Conservation (phyloP, 2,329 filamentous ascomycete genomes). For the Colletotrichum coccodes region DNA sequence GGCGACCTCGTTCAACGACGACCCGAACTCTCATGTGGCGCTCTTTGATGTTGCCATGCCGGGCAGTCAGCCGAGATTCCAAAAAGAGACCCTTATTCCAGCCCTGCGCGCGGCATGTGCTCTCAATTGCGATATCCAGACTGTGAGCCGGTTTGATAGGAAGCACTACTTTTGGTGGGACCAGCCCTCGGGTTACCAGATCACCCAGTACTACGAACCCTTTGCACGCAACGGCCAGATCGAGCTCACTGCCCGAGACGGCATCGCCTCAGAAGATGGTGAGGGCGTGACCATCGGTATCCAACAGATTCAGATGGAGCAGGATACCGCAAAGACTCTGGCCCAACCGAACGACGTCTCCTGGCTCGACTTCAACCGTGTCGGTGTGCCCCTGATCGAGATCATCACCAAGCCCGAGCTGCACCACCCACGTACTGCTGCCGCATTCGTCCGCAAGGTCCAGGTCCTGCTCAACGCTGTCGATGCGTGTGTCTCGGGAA, state of each 20-base stretch:
- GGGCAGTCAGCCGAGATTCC: slow-evolving; percentile 88
- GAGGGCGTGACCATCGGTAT: slow-evolving; percentile 80
- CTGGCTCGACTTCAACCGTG: slow-evolving; percentile 93
- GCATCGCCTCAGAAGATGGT: slow-evolving; percentile 80
- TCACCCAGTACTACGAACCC: slow-evolving; percentile 91
- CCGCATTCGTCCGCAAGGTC: slow-evolving; percentile 88
- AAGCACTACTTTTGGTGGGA: slow-evolving; percentile 99
- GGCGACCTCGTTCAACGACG: slow-evolving; percentile 70
- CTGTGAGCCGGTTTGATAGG: slow-evolving; percentile 85
- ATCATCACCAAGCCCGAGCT: slow-evolving; percentile 94
- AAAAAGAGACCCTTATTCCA: slow-evolving; percentile 83
- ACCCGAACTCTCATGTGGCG: slow-evolving; percentile 87
- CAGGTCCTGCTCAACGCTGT: slow-evolving; percentile 83
- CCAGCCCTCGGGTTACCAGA: slow-evolving; percentile 95
- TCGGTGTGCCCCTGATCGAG: slow-evolving; percentile 90
- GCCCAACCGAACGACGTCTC: slow-evolving; percentile 78
- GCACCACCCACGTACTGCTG: slow-evolving; percentile 86
- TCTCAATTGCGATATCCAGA: slow-evolving; percentile 81
- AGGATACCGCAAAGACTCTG: slow-evolving; percentile 95
- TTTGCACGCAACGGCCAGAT: slow-evolving; percentile 78
- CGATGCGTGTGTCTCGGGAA: slow-evolving; percentile 87
- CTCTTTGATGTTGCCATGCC: slow-evolving; percentile 91
- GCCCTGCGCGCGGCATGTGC: slow-evolving; percentile 91
- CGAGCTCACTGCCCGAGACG: slow-evolving; percentile 78
- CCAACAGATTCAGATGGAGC: slow-evolving; percentile 95